These are phyloP conservation scores for Aspergillus homomorphus DNA, from an alignment of 495 filamentous ascomycete genomes.

Conservation along the genomic window DNA sequence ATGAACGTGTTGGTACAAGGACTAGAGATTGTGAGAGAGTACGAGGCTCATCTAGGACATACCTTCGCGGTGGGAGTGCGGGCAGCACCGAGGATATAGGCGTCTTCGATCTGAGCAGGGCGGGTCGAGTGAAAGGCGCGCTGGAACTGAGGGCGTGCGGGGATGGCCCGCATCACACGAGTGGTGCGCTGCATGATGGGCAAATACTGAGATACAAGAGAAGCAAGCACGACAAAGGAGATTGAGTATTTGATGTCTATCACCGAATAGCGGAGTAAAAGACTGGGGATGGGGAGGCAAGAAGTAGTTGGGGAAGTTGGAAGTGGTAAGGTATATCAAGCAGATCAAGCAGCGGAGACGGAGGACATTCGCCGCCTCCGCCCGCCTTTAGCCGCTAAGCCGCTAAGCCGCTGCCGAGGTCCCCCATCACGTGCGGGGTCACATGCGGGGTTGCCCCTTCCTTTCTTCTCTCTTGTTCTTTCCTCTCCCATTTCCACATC, in stretches of 20 bases:
- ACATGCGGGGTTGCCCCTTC: background rate
- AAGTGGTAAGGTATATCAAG: background rate
- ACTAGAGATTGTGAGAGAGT: conserved; percentile 4
- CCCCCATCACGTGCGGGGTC: background rate
- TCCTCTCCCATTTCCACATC: too few species aligned
- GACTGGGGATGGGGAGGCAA: background rate
- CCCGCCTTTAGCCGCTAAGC: background rate
- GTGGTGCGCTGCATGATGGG: conserved; percentile 17
- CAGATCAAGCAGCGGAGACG: background rate
- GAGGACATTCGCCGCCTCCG: background rate
- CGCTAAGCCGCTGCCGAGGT: background rate
- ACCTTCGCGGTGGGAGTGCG: conserved; percentile 89
- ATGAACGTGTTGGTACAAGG: background rate
- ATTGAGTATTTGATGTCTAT: background rate
- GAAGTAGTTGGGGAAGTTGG: background rate
- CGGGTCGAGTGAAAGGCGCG: conserved; percentile 67
- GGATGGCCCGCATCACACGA: conserved; percentile 22
- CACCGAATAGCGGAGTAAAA: background rate
- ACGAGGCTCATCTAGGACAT: too few species aligned
- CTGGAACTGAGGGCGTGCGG: conserved; percentile 48
- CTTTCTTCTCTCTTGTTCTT: too few species aligned
- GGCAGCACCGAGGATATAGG: conserved; percentile 84
- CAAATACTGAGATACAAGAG: background rate
- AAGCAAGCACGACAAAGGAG: background rate
- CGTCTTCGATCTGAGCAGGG: conserved; percentile 69